Base-by-base conservation (phyloP, 352 stramenopile genomes). In the Elongisporangium undulatum region DNA sequence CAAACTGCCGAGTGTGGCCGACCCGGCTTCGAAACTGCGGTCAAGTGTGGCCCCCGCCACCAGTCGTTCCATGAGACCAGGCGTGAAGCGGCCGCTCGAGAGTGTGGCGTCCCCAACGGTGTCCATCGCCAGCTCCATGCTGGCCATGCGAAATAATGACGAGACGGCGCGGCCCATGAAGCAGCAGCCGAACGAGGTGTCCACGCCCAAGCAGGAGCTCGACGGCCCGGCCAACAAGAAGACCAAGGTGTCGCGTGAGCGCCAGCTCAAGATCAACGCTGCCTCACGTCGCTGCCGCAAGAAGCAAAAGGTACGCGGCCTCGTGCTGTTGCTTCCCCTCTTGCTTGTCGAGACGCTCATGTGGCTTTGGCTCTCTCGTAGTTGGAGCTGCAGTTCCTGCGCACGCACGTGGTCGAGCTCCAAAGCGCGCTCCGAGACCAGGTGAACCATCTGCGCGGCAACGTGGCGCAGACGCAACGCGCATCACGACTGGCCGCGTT, bases 231-330 rank as follows among this genome's bases (percentile, higher is more conserved):
- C 63, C 24, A 77, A 67, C 29, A 85, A 92, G 68, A 94, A 92
- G 68, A 87, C 77, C 49, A 94, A 94, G 68, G 85, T 94, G 8
- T 92, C 82, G 9, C 75, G 85, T 23, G 85, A 94, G 72, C 77
- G 85, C 0, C 85, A 94, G 61, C 80, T 94, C 39, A 94, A 92
- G 71, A 94, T 94, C 74, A 94, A 94, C 58, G 85, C 85, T 1
- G 85, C 85, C 58, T 92, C 81, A 0, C 71, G 85, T 2, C 76
- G 84, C 17, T 94, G 85, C 58, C 79, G 85, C n/a, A 89, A 92
- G 68, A 92, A 92, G 58, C 85, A 94, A 69, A 94, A 94, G 69
- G 68, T 76, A 29, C 21, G 62, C 38, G 21, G 10, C 22, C 13
- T 12, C 15, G 1, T 56, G 10, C 12, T 51, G 34, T 45, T 50